These are phyloP conservation scores for Stenogyne calaminthoides DNA, from an alignment of 305 asterid genomes.

Conservation along the genomic window DNA sequence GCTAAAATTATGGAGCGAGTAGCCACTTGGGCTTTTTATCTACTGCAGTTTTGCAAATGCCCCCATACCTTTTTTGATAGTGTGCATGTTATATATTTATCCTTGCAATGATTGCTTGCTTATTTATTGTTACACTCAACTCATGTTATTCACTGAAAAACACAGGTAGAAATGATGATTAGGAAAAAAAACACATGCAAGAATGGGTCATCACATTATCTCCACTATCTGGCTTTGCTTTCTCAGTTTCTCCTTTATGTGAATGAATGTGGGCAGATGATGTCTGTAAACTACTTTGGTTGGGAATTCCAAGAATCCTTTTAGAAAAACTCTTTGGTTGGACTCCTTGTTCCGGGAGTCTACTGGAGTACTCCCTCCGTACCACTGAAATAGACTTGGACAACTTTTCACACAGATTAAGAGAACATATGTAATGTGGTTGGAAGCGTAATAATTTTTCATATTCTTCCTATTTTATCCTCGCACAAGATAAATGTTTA, in stretches of 20 bases:
- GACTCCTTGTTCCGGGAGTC: conserved; percentile 8
- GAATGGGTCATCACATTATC: background rate
- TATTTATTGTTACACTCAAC: background rate
- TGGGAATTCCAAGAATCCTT: background rate
- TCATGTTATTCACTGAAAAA: background rate
- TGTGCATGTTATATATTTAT: background rate
- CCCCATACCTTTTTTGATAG: background rate
- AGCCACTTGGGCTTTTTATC: background rate
- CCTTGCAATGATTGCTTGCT: background rate
- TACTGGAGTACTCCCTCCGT: background rate
- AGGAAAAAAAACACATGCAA: background rate
- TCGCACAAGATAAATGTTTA: too few species aligned
- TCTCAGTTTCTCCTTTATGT: background rate
- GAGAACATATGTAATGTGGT: too few species aligned
- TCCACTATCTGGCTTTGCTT: conserved; percentile 7
- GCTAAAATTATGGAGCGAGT: background rate
- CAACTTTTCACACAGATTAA: too few species aligned
- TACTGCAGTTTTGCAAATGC: background rate
- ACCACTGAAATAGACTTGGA: too few species aligned
- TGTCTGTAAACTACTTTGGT: background rate
- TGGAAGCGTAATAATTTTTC: too few species aligned
- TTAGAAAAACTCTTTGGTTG: background rate
- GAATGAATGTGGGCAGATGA: conserved; percentile 1
- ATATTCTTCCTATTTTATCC: too few species aligned
- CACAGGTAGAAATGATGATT: background rate